Evolutionary conservation across 768 basidiomycete species (phyloP), one percentile per base, ranked within the genome.

Genomic region (Pleurotus tuoliensis): DNA sequence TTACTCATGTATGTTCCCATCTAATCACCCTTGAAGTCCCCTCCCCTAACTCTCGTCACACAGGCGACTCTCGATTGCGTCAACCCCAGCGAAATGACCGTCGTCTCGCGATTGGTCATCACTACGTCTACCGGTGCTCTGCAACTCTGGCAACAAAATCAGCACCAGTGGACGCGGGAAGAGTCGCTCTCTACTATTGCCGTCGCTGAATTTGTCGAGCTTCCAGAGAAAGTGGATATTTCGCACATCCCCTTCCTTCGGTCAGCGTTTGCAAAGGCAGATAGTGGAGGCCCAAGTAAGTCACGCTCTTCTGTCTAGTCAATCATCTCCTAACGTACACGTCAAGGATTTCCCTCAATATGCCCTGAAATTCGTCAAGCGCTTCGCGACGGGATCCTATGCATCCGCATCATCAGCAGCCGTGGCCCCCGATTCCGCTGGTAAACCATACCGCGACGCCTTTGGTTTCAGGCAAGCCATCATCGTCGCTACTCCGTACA

Each of bases 381-480:
- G 93, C 20, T 91, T 94, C 68, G 78, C 81, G 2, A 86, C 85
- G 0, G 86, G 87, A 16, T 83, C 82, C 0, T 87, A 84, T 61
- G 82, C 78, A 2, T 79, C 84, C 1, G 74, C 77, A 3, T 73
- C 72, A 37, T 75, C 71, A 18, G 66, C 69, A 37, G 70, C 64
- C 27, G 56, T 69, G 8, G 50, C 70, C 18, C 60, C 66, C 6
- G 67, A 69, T 13, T 59, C 66, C 25, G 37, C 20, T 41, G 75
- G 72, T 20, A 57, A 71, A 0, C 74, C 87, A 0, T 72, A 76
- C 57, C 83, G 91, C 4, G 93, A 95, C 64, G 70, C 85, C 0
- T 96, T 95, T 66, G 94, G 93, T 0, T 92, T 97, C 71, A 79
- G 88, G 38, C 92, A 97, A 66, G 69, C 96, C 25, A 81, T 95